phyloP scores from a whole-genome alignment of 139 green algal genomes.

The Nannochloris sp. region DNA sequence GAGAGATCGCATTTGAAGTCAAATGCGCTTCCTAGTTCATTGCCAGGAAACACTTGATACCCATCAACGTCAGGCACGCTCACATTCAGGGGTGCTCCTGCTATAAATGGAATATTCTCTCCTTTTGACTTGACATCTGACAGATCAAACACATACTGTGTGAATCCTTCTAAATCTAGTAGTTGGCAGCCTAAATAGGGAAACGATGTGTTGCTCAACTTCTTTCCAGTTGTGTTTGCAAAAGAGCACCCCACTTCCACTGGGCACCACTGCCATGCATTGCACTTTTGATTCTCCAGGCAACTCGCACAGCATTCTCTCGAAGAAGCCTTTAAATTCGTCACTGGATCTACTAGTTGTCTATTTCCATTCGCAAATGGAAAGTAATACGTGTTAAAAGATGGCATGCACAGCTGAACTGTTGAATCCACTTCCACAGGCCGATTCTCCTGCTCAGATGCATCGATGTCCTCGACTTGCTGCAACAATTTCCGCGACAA shows the following conservation, averaged over 20 bases:
- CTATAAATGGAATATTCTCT: slow-evolving; percentile 13
- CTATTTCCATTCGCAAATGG: not conserved
- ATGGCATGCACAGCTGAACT: slow-evolving; percentile 15
- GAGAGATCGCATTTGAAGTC: slow-evolving; percentile 18
- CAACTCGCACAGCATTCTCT: slow-evolving; percentile 24
- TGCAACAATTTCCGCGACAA: too few relatives aligned
- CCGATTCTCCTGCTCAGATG: not conserved
- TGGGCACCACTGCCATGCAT: slow-evolving; percentile 25
- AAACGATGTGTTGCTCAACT: slow-evolving; percentile 1
- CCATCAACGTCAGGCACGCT: slow-evolving; percentile 12
- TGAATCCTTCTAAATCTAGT: slow-evolving; percentile 13
- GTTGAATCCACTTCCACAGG: slow-evolving; percentile 21
- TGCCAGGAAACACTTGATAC: slow-evolving; percentile 13
- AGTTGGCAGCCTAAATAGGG: slow-evolving; percentile 32
- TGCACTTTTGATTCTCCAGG: not conserved
- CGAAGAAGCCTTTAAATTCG: slow-evolving; percentile 3
- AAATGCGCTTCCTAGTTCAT: slow-evolving; percentile 19
- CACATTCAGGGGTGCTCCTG: slow-evolving; percentile 22
- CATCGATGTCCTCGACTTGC: not conserved
- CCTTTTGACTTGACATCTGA: not conserved
- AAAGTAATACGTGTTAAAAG: slow-evolving; percentile 18
- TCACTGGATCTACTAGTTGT: not conserved
- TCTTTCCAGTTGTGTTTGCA: not conserved
- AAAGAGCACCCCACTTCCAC: slow-evolving; percentile 6
- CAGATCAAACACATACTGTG: slow-evolving; percentile 4